phyloP scores from a whole-genome alignment of 257 asterid species.

The Nicotiana attenuata region DNA sequence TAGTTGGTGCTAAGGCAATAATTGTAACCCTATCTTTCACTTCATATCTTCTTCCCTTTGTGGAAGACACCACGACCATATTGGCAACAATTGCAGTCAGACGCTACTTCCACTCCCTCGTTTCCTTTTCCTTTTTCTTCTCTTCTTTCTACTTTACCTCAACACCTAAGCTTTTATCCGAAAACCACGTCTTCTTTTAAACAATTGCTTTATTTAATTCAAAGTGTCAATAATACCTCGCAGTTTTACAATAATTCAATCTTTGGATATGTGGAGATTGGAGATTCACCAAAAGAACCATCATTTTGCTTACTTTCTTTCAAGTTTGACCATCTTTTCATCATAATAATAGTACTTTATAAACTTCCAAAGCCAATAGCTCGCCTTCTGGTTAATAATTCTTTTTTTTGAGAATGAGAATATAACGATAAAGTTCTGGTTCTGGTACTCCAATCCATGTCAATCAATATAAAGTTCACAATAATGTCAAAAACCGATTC shows the following conservation, averaged over 20 bases:
- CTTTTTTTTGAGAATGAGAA: too few relatives aligned
- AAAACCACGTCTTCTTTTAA: background rate
- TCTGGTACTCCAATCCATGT: background rate
- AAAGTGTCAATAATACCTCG: background rate
- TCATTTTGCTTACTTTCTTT: background rate
- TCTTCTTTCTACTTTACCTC: background rate
- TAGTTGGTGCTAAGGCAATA: background rate
- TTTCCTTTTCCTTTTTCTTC: background rate
- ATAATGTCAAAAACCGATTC: background rate
- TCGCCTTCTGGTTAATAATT: background rate
- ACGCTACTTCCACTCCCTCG: background rate
- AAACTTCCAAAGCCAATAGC: background rate
- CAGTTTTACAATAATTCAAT: slow-evolving; percentile 3
- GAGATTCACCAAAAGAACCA: background rate
- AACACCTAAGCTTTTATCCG: background rate
- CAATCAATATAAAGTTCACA: slow-evolving; percentile 4
- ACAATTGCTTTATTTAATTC: slow-evolving; percentile 9
- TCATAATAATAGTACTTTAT: background rate
- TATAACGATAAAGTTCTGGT: too few relatives aligned
- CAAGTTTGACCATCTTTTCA: slow-evolving; percentile 10
- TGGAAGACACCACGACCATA: slow-evolving; percentile 1
- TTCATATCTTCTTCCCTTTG: background rate
- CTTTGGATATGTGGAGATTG: slow-evolving; percentile 8
- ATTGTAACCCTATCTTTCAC: background rate
- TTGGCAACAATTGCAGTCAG: slow-evolving; percentile 9